Evolutionary conservation across 176 grass and related monocot genomes (phyloP).

Genomic region (Bromus sterilis): DNA sequence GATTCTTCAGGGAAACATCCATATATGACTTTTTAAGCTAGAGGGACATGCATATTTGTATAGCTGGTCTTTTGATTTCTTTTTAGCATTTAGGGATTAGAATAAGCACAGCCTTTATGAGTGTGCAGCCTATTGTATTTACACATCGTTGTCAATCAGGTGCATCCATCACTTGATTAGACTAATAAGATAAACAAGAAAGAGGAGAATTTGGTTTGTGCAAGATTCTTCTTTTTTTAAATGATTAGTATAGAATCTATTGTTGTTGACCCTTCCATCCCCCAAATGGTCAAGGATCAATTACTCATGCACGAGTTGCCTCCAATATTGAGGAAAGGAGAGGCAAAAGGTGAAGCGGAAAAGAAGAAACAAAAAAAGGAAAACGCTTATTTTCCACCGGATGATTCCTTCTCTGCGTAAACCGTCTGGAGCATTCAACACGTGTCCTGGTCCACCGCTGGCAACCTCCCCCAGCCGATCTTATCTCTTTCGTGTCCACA

Average conservation of each 20-base stretch:
- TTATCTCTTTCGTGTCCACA: too few species aligned
- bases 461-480: too few species aligned
- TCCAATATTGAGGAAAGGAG: background rate
- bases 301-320: background rate
- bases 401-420: too few species aligned
- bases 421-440: too few species aligned
- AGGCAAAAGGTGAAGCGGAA: background rate
- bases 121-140: background rate
- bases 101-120: background rate
- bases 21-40: background rate
- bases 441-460: too few species aligned
- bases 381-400: too few species aligned
- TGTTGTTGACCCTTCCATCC: background rate
- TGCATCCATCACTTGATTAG: background rate
- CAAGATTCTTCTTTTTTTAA: background rate
- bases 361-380: too few species aligned
- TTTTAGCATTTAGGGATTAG: background rate
- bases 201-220: slow-evolving; percentile 10
- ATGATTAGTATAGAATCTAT: background rate
- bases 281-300: background rate
- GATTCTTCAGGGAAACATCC: background rate
- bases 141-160: background rate
- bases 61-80: too few species aligned
- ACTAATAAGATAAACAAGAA: background rate
- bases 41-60: too few species aligned